A percentile compares a stretch with the other conserved stretches of the same genome.
Evolutionary conservation across 129 eudicot species (phyloP).

Genomic region (Tanacetum coccineum): DNA sequence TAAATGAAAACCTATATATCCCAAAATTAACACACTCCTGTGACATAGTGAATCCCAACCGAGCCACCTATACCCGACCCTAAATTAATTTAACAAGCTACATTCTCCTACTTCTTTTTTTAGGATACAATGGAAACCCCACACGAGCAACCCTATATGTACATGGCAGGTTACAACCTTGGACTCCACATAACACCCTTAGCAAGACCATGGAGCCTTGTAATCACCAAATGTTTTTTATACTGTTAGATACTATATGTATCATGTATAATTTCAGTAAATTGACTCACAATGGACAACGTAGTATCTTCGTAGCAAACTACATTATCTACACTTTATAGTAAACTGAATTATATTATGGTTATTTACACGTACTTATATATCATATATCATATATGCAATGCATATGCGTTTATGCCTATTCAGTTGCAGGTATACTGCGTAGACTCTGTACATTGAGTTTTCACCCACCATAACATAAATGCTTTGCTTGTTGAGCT

Average conservation of each 20-base stretch:
- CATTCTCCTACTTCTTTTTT: too few species aligned
- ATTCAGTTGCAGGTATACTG: slow-evolving; percentile 1
- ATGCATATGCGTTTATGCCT: too few species aligned
- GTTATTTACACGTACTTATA: neutral
- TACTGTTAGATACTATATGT: too few species aligned
- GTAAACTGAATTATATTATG: neutral
- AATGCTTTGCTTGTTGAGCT: neutral
- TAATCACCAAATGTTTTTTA: too few species aligned
- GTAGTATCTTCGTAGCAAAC: slow-evolving; percentile 6
- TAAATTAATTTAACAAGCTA: too few species aligned
- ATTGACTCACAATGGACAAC: neutral
- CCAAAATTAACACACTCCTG: neutral
- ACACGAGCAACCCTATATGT: too few species aligned
- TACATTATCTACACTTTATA: slow-evolving; percentile 10
- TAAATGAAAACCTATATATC: neutral
- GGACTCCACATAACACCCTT: too few species aligned
- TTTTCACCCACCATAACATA: neutral
- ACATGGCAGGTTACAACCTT: too few species aligned
- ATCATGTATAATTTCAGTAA: slow-evolving; percentile 2
- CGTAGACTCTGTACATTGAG: neutral
- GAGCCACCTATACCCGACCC: too few species aligned
- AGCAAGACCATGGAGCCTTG: too few species aligned
- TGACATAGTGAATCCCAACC: neutral
- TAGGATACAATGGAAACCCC: too few species aligned
- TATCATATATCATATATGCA: neutral